Conservation (phyloP, 164 flowering plant species). For the Warburgia ugandensis region DNA sequence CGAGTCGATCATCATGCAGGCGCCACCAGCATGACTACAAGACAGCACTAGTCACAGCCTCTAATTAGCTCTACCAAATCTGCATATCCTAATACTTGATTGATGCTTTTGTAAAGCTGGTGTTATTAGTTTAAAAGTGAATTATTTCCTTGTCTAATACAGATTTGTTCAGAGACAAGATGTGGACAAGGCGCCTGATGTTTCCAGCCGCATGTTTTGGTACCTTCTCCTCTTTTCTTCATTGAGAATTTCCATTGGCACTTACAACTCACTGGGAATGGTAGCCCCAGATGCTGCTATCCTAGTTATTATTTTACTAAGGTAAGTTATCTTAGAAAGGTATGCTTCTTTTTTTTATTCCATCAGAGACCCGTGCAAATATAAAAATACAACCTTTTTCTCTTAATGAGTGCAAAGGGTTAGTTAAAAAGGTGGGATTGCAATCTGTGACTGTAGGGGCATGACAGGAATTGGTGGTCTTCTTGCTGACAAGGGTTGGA, state of each 20-base stretch:
- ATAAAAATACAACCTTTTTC: conserved; percentile 12
- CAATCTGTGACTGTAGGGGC: conserved; percentile 13
- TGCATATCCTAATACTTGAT: no score
- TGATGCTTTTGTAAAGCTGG: no score
- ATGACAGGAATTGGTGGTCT: conserved; percentile 7
- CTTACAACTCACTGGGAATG: neutral
- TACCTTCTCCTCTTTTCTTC: no score
- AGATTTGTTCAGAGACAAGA: no score
- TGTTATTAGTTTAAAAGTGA: no score
- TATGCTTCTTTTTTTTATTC: conserved; percentile 11
- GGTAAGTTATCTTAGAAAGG: conserved; percentile 11
- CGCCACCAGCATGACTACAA: no score
- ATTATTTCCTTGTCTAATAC: no score
- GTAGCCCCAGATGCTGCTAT: neutral
- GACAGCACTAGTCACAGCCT: no score
- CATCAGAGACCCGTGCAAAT: conserved; percentile 1
- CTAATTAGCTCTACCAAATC: no score
- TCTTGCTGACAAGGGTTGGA: conserved; percentile 1
- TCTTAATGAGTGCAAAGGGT: conserved; percentile 17
- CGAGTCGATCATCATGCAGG: no score
- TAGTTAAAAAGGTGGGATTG: conserved; percentile 25
- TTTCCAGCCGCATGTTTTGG: no score
- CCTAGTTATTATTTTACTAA: neutral
- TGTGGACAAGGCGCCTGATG: no score
- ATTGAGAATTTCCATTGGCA: neutral